Conservation (phyloP, 2,329 filamentous ascomycete genomes). For the Fusarium foetens region DNA sequence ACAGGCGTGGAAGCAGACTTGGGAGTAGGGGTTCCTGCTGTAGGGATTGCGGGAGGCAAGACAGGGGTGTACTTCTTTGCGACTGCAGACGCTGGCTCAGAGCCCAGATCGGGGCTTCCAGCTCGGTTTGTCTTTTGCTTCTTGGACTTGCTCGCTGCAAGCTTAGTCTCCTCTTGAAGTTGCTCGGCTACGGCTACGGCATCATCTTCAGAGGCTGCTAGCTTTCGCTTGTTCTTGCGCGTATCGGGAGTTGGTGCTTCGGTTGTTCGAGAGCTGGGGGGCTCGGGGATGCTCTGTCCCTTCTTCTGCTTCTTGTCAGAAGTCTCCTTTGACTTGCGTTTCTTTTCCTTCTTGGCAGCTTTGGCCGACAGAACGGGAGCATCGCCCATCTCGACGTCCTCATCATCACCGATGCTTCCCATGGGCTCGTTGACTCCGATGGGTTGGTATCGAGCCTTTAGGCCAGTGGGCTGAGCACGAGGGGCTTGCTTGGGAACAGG, state of each 20-base stretch:
- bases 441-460: conserved; percentile 74
- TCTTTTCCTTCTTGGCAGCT: conserved; percentile 50
- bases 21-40: conserved; percentile 40
- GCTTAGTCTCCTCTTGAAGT: conserved; percentile 48
- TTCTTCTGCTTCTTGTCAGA: conserved; percentile 49
- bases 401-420: conserved; percentile 58
- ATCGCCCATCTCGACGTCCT: conserved; percentile 58
- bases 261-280: conserved; percentile 24
- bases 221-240: conserved; percentile 53
- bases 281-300: conserved; percentile 16
- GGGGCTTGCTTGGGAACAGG: conserved; percentile 62
- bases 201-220: conserved; percentile 52
- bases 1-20: conserved; percentile 38
- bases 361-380: conserved; percentile 47
- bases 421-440: conserved; percentile 62
- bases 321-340: conserved; percentile 43
- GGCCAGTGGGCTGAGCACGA: conserved; percentile 72
- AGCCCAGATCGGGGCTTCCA: conserved; percentile 51
- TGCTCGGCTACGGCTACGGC: conserved; percentile 50
- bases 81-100: conserved; percentile 39
- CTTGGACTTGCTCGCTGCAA: conserved; percentile 55
- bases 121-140: conserved; percentile 51
- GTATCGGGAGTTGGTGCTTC: conserved; percentile 37
- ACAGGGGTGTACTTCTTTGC: conserved; percentile 50
- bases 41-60: conserved; percentile 47